Evolutionary conservation across 208 protist species (phyloP), one percentile per base, ranked within the genome.

Genomic region (Porcisia hertigi): DNA sequence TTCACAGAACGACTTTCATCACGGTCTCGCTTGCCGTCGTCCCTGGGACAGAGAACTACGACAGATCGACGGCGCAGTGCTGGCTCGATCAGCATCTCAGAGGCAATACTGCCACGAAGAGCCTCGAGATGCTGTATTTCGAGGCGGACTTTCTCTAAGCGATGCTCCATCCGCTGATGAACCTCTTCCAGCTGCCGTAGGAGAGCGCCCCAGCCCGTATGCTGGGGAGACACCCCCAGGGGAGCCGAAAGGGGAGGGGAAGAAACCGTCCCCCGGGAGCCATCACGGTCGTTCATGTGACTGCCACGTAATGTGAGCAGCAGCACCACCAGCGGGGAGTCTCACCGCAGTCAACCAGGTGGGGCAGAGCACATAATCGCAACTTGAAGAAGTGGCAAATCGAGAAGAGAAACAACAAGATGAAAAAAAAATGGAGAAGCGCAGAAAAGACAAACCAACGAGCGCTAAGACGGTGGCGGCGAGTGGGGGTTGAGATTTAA

Each of bases 81-180:
- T 43, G 72, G 3, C 0, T 14, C 72, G 23, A 30, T 69, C 34
- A 3, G 30, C 58, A 30, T 36, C 12, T 55, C 54, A 34, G n/a
- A 12, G 0, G 55, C 52, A 18, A 82, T 39, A 41, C 25, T 25
- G 30, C 41, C 45, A 2, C 78, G 78, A 39, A 82, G 55, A 3
- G 73, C 54, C 41, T 82, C 73, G 7, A 82, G 78, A 8, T 23
- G 11, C 9, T 39, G 16, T 34, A 78, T 54, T 58, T 82, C 78
- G 0, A 36, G 14, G 6, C 49, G 34, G 1, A 82, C 43, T 11
- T 11, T 23, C 12, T 47, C 53, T 20, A 82, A 57, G 45, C 78
- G 78, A 0, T 70, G 6, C 16, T 57, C 54, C 49, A 75, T 66
- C 3, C 18, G 34, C 4, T n/a, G 0, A 8, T 66, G 54, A 0